Evolutionary conservation across 192 early-diverging fungal species (phyloP), one percentile per base, ranked within the genome.

Genomic region (Umbelopsis isabellina): DNA sequence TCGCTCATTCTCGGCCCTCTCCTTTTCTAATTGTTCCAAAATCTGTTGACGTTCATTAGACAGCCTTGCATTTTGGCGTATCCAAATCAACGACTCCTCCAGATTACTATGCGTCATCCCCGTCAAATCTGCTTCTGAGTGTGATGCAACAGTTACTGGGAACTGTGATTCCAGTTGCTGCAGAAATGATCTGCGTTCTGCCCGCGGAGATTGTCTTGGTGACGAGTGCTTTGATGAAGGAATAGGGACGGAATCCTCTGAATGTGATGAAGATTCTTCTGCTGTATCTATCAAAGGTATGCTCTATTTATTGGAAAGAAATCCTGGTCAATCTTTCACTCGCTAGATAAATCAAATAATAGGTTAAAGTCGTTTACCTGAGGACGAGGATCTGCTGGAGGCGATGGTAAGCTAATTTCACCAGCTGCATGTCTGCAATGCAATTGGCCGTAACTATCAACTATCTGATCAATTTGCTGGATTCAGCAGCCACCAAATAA

Each of bases 11-110:
- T 61, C 55, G 18, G 55, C 27, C 18, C 30, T 61, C 33, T 61
- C 55, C 33, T 61, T 61, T 35, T 61, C 55, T 12, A 61, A 25
- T 30, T 61, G 55, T 12, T 61, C 33, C 25, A 61, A 35, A 61
- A 61, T 10, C n/a, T 61, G 55, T 35, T 35, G 55, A 16, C 55
- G 55, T 25, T 61, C 55, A 6, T 61, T 30, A 7, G 55, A 61
- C 4, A 61, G 33, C n/a, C 55, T 61, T 15, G 55, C 55, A 16
- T 61, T 61, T n/a, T 61, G 55, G 27, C 55, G 55, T 35, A 61
- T 61, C 55, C 55, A 61, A 2, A 61, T 61, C 30, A 61, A 35
- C 0, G 55, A 61, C n/a, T 61, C 55, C 37, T 61, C 55, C 2
- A 22, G 16, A 11, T 61, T 27, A n/a, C 7, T 25, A n/a, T 61